phyloP scores from a whole-genome alignment of 192 early-diverging fungal genomes.

The Funneliformis mosseae region DNA sequence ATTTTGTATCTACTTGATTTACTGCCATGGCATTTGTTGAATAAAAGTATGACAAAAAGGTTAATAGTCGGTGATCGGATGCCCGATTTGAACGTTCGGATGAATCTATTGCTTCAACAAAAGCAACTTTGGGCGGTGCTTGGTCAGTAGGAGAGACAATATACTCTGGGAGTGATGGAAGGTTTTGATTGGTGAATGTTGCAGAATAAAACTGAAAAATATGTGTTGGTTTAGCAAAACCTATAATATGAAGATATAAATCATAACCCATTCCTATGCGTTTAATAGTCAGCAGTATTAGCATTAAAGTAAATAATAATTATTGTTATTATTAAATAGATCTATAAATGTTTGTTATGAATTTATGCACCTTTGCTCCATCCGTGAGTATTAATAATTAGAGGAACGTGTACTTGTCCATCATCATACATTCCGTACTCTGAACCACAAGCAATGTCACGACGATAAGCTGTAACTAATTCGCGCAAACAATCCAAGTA shows the following conservation, averaged over 20 bases:
- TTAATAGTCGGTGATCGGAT: constrained; percentile 66
- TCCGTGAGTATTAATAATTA: constrained; percentile 96
- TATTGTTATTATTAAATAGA: too few relatives aligned
- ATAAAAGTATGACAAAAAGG: constrained; percentile 74
- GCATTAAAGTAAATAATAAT: background rate
- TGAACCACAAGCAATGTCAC: constrained; percentile 43
- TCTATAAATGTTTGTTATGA: background rate
- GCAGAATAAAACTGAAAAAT: constrained; percentile 61
- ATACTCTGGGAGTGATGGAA: constrained; percentile 47
- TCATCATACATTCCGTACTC: constrained; percentile 31
- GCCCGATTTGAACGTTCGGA: constrained; percentile 39
- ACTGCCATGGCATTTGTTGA: constrained; percentile 1
- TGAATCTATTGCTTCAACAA: constrained; percentile 32
- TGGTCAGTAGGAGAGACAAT: constrained; percentile 36
- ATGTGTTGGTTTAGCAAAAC: constrained; percentile 64
- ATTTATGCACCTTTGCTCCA: constrained; percentile 78
- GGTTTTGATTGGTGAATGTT: constrained; percentile 40
- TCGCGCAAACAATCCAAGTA: constrained; percentile 72
- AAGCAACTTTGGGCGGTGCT: constrained; percentile 30
- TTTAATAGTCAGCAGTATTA: background rate
- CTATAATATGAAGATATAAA: constrained; percentile 70
- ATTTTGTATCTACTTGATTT: constrained; percentile 14
- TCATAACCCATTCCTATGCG: constrained; percentile 75
- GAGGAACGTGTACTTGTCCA: constrained; percentile 57
- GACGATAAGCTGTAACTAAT: constrained; percentile 61